Evolutionary conservation across 768 basidiomycete species (phyloP), one percentile per base, ranked within the genome.

Genomic region (Lactarius indigo): DNA sequence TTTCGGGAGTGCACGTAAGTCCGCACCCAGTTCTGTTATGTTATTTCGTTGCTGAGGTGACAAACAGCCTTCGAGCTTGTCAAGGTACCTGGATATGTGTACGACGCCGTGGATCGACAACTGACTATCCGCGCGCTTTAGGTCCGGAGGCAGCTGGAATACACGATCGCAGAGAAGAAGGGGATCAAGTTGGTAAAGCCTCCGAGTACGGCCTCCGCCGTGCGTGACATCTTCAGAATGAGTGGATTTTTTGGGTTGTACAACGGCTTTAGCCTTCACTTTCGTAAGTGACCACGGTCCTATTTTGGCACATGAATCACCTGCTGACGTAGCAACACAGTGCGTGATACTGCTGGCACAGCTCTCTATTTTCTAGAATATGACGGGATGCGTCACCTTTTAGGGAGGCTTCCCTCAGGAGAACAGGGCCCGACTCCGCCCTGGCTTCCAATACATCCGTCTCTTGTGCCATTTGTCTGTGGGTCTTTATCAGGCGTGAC

Each of bases 351-450:
- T 31, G 76, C 85, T 56, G 95, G 94, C 57, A 96, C 96, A 15
- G 90, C 89, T 5, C 80, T 97, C 23, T 98, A 98, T 75, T 98
- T 98, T 76, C 83, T 93, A 41, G 94, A 96, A 74, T 97, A 98
- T 74, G 95, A 98, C 74, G 89, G 90, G 20, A 86, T 96, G 84
- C 87, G 95, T 55, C 89, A 94, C 80, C 72, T 94, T 18, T 80
- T 96, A 56, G 96, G 96, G 33, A 83, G 95, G 70, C 79, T 81
- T 57, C 83, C 89, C 59, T 84, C 83, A 35, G 91, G 92, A 28
- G 91, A 92, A 75, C 92, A 95, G 76, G 92, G 91, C 1, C 78
- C 82, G 64, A 87, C 89, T 2, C 92, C 94, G n/a, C 70, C 85
- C 8, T 96, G 94, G 93, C 77, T 95, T 64, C 95, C 94, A 7